Evolutionary conservation across 1,139 yeast species (phyloP), one percentile per base, ranked within the genome.

Genomic region (Kurtzmaniella natalensis): DNA sequence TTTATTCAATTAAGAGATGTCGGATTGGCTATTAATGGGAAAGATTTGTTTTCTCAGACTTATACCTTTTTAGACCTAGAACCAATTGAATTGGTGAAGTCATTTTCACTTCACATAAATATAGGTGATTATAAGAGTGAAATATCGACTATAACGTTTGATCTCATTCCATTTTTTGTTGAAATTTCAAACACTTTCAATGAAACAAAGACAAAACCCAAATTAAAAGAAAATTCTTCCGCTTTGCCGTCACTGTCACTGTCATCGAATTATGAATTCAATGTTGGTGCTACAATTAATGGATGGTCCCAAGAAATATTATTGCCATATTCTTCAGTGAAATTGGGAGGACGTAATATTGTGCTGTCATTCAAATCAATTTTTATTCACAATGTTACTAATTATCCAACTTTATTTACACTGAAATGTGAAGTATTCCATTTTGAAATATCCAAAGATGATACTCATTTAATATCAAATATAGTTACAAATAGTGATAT

Each of bases 71-170:
- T 21, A 3, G 29, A 47, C 5, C 28, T 41, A 10, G 54, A 45
- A 3, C 23, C 39, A 1, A 21, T 48, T 9, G 44, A 44, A 7
- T 18, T 27, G 7, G 33, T 48, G 4, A 29, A 36, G 9, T 33
- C 30, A 3, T 29, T 44, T 4, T 55, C 50, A 9, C 31, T 47
- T 2, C 34, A 54, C 2, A 22, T 53, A 3, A 57, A 55, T 34
- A 24, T 59, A 16, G 50, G 36, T 3, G 35, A 51, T 3, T 58
- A 53, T 37, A 47, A 52, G 27, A 48, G 67, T 37, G 45, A 44
- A 20, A 31, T 61, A 2, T 48, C 64, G 0, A 36, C 46, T 1
- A 22, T 51, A 1, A 36, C 48, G 0, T 37, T 57, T 13, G 42
- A 41, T 18, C 21, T 45, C 28, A 26, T 45, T 15, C 33, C 28